Base-by-base conservation (phyloP, 2,329 filamentous ascomycete species). In the Dendryphion nanum region DNA sequence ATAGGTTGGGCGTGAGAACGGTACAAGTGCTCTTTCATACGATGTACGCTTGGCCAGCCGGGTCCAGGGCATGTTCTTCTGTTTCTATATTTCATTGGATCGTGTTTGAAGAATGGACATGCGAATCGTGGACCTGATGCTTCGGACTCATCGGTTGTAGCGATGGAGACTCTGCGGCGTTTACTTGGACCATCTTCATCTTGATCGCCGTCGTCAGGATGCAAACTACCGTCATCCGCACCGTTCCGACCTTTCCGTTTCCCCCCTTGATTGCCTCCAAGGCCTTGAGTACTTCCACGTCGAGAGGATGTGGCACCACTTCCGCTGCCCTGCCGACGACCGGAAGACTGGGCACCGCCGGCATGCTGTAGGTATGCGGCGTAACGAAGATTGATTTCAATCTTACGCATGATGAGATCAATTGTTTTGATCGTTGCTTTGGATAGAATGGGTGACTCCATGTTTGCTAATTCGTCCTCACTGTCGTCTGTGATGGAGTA, bases 21-120 rank as follows among this genome's bases (percentile, higher is more conserved):
- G 24, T 69, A 68, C 0, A 71, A 43, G 36, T 70, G 68, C 24
- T 68, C 67, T 64, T 71, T 71, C 50, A 70, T 61, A 0, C 67
- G 56, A 35, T 69, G 66, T 0, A 69, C 64, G 5, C 57, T 65
- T 1, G 59, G 62, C 58, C 66, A 70, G 1, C 65, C 63, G 1
- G 62, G 64, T 0, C 63, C 61, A 12, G 63, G 61, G 44, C 67
- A 71, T 0, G 59, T 59, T 2, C 62, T 52, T n/a, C 57, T 50
- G 18, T 57, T 54, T 26, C 53, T 58, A 38, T 68, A 69, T 15
- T 57, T 58, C 6, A 54, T 47, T 0, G 63, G 63, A 34, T 68
- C 64, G 32, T 66, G 61, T 42, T 70, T 70, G 50, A 58, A 68
- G 37, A 63, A 71, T 0, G 68, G 68, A 36, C 68, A 71, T 4